Evolutionary conservation across 257 asterid genomes (phyloP), one percentile per base, ranked within the genome.

Genomic region (Haberlea rhodopensis): DNA sequence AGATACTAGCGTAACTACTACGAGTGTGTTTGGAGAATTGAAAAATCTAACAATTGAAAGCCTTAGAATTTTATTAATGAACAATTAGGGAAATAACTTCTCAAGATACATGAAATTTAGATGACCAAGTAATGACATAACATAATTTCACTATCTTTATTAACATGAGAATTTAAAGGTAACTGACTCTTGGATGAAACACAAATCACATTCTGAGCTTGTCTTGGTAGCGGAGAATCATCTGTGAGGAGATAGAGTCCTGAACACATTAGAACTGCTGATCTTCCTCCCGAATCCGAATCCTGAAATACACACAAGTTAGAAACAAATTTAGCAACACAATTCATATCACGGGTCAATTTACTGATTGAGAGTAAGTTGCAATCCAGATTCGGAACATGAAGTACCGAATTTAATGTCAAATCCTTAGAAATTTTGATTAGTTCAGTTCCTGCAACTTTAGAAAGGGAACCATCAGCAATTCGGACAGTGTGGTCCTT

Each of bases 281-380:
- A 57, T 43, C 34, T 2, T 27, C 65, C 20, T 56, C 26, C 48
- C 29, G 57, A 37, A 16, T 37, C 23, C 46, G 23, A 16, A 5
- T 34, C 63, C 43, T 66, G 71, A 54, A 66, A 66, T 53, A 9
- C 55, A 66, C 71, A 54, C 6, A 15, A n/a, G n/a, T 11, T 9
- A 23, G 53, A 3, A 19, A 34, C 3, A 34, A 34, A n/a, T n/a
- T n/a, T n/a, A n/a, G n/a, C n/a, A n/a, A n/a, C n/a, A n/a, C n/a
- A n/a, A n/a, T n/a, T n/a, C n/a, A n/a, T n/a, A n/a, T n/a, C n/a
- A n/a, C n/a, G n/a, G n/a, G n/a, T n/a, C n/a, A n/a, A n/a, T 53
- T 69, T 51, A 15, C 61, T 49, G 7, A 24, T 32, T 4, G 69
- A 70, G 6, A 51, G 2, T 13, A 66, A 2, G 21, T 66, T 66